Conservation (phyloP, 441 rosid species). For the Cnidoscolus chayamansa region DNA sequence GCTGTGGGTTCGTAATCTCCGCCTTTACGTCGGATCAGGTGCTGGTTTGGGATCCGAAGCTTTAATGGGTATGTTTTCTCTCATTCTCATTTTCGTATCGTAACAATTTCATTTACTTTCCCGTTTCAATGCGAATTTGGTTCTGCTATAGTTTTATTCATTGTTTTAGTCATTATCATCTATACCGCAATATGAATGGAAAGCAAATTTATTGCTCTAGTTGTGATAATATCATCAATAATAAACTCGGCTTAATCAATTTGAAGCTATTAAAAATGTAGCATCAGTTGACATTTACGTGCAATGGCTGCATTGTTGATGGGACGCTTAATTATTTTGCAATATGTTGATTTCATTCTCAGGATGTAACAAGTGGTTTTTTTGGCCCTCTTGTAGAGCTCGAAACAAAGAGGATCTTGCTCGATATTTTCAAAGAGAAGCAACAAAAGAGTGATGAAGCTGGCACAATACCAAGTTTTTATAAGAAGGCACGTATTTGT, state of each 20-base stretch:
- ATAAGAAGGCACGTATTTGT: constrained; percentile 71
- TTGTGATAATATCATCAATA: background rate
- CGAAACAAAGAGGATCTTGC: constrained; percentile 94
- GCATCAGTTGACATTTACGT: background rate
- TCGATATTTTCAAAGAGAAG: constrained; percentile 93
- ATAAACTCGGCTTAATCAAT: background rate
- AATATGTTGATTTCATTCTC: background rate
- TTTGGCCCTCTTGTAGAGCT: constrained; percentile 53
- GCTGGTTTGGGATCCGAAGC: constrained; percentile 98
- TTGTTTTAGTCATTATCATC: background rate
- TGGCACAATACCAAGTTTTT: constrained; percentile 85
- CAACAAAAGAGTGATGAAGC: constrained; percentile 88
- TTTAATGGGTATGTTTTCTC: constrained; percentile 66
- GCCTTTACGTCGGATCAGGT: constrained; percentile 90
- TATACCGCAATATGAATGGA: background rate
- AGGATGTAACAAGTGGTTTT: background rate
- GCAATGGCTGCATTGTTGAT: background rate
- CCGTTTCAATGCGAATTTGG: background rate
- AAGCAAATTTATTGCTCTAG: background rate
- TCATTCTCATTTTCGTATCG: background rate
- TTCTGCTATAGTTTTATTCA: background rate
- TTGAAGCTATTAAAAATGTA: background rate
- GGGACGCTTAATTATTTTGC: background rate
- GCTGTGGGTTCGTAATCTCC: constrained; percentile 93
- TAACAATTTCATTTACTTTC: background rate